A percentile compares a stretch with the other conserved stretches of the same genome.
Evolutionary conservation across 805 yeast species (phyloP).

Genomic region (Pichia sporocuriosa): DNA sequence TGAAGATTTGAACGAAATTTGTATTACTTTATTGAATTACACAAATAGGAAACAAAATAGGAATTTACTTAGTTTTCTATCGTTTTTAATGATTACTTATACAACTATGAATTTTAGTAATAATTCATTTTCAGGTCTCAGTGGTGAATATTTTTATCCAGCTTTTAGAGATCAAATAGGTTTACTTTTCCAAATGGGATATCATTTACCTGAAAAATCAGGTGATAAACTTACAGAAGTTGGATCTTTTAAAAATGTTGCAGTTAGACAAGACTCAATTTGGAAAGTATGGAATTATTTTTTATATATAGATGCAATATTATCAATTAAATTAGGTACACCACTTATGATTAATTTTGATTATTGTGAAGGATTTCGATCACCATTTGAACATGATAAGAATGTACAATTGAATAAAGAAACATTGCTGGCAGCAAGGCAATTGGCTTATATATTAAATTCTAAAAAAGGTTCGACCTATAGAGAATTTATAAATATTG

Average conservation of each 20-base stretch:
- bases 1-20: neutral
- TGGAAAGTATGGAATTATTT: constrained; percentile 11
- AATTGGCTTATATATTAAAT: neutral
- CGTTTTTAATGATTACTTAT: neutral
- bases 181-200: constrained; percentile 7
- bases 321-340: constrained; percentile 8
- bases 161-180: constrained; percentile 4
- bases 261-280: neutral
- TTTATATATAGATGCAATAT: constrained; percentile 8
- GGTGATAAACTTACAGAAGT: neutral
- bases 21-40: neutral
- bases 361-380: constrained; percentile 4
- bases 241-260: neutral
- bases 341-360: constrained; percentile 13
- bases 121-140: constrained; percentile 1
- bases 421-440: neutral
- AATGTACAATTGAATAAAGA: neutral
- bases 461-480: neutral
- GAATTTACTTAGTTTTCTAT: neutral
- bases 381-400: neutral
- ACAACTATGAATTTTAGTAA: neutral
- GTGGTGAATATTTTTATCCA: constrained; percentile 7
- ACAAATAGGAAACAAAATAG: no score
- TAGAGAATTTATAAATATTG: neutral
- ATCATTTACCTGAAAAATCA: constrained; percentile 10